Evolutionary conservation across 2,329 filamentous ascomycete species (phyloP).

Genomic region (Penicillium griseofulvum): DNA sequence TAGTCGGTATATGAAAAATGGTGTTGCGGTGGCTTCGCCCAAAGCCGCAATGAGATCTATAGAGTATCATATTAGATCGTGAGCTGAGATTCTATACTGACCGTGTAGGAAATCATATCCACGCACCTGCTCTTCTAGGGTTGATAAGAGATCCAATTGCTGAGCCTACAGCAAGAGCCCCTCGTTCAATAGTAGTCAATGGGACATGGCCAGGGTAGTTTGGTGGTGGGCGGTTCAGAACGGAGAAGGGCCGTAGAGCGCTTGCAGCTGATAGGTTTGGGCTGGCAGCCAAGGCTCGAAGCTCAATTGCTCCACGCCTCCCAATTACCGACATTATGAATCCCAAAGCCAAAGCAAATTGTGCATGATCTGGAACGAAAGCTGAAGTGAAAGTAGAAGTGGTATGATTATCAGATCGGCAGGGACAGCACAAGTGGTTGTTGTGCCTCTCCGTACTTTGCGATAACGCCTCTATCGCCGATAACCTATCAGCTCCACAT

Average conservation of each 20-base stretch:
- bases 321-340: slow-evolving; percentile 32
- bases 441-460: slow-evolving; percentile 4
- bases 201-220: slow-evolving; percentile 93
- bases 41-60: slow-evolving; percentile 87
- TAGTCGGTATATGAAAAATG: slow-evolving; percentile 90
- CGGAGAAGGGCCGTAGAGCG: slow-evolving; percentile 63
- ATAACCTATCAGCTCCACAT: slow-evolving; percentile 11
- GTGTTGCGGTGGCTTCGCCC: slow-evolving; percentile 91
- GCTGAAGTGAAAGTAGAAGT: slow-evolving; percentile 11
- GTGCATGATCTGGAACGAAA: slow-evolving; percentile 10
- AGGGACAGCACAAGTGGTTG: slow-evolving; percentile 3
- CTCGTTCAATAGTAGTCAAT: slow-evolving; percentile 73
- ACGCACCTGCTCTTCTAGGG: slow-evolving; percentile 71
- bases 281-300: slow-evolving; percentile 14
- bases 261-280: slow-evolving; percentile 4
- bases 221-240: slow-evolving; percentile 77
- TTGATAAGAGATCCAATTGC: slow-evolving; percentile 64
- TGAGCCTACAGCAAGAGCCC: slow-evolving; percentile 64
- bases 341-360: neutral
- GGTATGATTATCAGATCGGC: slow-evolving; percentile 19
- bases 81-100: neutral
- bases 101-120: neutral
- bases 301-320: slow-evolving; percentile 17
- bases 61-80: slow-evolving; percentile 1
- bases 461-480: slow-evolving; percentile 16